Conservation (phyloP, 495 filamentous ascomycete genomes). For the Neurospora sp. region DNA sequence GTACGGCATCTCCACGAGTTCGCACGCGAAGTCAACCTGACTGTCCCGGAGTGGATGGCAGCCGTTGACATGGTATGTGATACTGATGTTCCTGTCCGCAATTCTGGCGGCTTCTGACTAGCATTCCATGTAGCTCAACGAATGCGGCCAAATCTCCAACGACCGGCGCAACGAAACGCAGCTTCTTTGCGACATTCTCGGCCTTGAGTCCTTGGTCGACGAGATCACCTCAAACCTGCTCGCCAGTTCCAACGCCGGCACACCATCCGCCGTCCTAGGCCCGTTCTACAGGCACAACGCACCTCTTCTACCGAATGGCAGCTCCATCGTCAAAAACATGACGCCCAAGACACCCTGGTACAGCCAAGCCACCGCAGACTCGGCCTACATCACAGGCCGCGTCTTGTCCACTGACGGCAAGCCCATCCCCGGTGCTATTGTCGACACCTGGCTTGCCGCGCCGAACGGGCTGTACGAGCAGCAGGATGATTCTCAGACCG, state of each 20-base stretch:
- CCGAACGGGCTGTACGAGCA: conserved; percentile 76
- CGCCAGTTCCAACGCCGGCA: conserved; percentile 38
- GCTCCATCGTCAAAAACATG: conserved; percentile 41
- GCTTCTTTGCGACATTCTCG: conserved; percentile 61
- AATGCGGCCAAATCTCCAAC: conserved; percentile 60
- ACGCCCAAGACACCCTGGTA: conserved; percentile 23
- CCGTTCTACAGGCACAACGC: conserved; percentile 70
- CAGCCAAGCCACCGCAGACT: conserved; percentile 39
- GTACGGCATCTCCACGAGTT: conserved; percentile 49
- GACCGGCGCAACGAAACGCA: conserved; percentile 65
- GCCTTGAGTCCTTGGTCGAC: conserved; percentile 59
- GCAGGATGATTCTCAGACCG: conserved; percentile 59
- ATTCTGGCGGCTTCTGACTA: conserved; percentile 1
- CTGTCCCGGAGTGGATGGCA: conserved; percentile 41
- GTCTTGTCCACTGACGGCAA: conserved; percentile 41
- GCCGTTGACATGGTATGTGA: conserved; percentile 34
- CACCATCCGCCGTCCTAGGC: conserved; percentile 63
- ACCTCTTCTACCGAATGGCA: conserved; percentile 51
- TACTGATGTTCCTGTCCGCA: neutral
- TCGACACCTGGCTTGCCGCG: conserved; percentile 72
- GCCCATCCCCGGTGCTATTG: conserved; percentile 49
- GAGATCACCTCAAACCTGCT: conserved; percentile 62
- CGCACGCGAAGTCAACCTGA: conserved; percentile 48
- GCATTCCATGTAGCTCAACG: conserved; percentile 47
- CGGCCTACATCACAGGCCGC: conserved; percentile 52